A percentile compares a stretch with the other conserved stretches of the same genome.
Evolutionary conservation across 805 yeast genomes (phyloP).

Genomic region (Starmerella bombicola): DNA sequence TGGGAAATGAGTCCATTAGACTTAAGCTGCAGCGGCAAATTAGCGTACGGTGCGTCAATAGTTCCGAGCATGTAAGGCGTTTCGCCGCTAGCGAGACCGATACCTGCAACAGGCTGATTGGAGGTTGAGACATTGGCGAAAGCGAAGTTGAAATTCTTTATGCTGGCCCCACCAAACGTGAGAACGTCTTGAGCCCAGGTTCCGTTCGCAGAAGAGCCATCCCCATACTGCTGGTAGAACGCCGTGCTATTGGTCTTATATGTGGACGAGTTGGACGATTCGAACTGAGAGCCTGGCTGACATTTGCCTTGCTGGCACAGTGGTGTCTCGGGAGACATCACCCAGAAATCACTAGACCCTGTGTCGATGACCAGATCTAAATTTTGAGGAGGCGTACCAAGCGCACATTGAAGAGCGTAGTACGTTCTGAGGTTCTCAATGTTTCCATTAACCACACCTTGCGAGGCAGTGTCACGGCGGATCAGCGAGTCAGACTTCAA

Average conservation of each 20-base stretch:
- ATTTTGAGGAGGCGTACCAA: constrained; percentile 45
- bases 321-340: constrained; percentile 19
- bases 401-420: constrained; percentile 1
- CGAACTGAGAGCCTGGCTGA: constrained; percentile 15
- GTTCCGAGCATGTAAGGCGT: constrained; percentile 2
- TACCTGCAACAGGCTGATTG: constrained; percentile 38
- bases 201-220: constrained; percentile 35
- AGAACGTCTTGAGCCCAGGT: constrained; percentile 41
- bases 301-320: background rate
- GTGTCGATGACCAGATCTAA: constrained; percentile 49
- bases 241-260: constrained; percentile 8
- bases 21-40: constrained; percentile 28
- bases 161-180: constrained; percentile 40
- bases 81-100: constrained; percentile 28
- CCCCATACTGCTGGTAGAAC: constrained; percentile 22
- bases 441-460: background rate
- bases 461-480: background rate
- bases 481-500: background rate
- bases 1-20: constrained; percentile 32
- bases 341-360: constrained; percentile 60
- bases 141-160: constrained; percentile 52
- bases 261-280: constrained; percentile 20
- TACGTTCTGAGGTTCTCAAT: background rate
- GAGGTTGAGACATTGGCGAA: constrained; percentile 56
- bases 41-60: constrained; percentile 26